Evolutionary conservation across 116 monocot genomes (phyloP), one percentile per base, ranked within the genome.

Genomic region (Thalassia testudinum): DNA sequence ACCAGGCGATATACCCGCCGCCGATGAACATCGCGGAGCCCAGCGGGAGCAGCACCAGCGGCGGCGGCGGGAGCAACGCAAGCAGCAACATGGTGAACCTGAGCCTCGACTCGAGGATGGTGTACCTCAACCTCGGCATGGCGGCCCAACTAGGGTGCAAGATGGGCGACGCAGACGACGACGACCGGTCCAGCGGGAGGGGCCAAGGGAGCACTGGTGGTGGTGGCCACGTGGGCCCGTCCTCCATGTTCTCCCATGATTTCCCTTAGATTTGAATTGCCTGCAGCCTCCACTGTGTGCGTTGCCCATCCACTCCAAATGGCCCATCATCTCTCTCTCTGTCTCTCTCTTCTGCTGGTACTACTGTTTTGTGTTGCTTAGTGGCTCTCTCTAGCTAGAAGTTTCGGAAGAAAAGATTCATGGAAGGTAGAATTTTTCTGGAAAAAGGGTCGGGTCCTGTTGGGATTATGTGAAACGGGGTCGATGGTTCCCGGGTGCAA

Each of bases 51-150:
- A 64, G 20, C 23, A 57, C 37, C 8, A 42, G 22, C 16, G 40
- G 43, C 43, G 24, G 53, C 42, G 3, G 5, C 7, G 44, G 42
- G 4, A 53, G 49, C 56, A 65, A 20, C 49, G 27, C 21, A 8
- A 64, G 26, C 50, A 66, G 49, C 45, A 62, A 58, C 45, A 65
- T 66, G 53, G 65, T 74, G 2, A 80, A 38, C 59, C 59, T 74
- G 21, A 74, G 66, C 62, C 43, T 71, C 55, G 85, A 85, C 26
- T 79, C 80, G 10, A 71, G 74, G 50, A 75, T 78, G 75, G 78
- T 78, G 45, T 84, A 84, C 28, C 64, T 84, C 27, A 78, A 84
- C 44, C 75, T 84, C 0, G 82, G 82, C 17, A 77, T 82, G 70
- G 77, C 72, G 24, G 62, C 75, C 11, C 69, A 81, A 37, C 54